These are phyloP conservation scores for Nemania sp. DNA, from an alignment of 2,329 filamentous ascomycete species.

Conservation along the genomic window DNA sequence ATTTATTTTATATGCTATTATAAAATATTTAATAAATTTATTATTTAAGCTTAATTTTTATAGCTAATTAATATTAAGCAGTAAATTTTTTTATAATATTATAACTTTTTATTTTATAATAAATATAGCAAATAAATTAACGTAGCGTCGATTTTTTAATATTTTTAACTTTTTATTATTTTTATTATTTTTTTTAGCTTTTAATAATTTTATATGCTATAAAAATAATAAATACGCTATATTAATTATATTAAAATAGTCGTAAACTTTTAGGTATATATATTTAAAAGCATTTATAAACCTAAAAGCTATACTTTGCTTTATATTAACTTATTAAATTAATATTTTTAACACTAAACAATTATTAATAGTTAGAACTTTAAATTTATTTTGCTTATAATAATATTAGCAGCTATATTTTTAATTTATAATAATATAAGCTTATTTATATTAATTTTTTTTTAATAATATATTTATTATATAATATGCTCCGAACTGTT, in stretches of 20 bases:
- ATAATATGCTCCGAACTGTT: not conserved
- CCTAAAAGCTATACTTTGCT: not conserved
- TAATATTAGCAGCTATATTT: not conserved
- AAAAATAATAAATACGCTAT: not conserved
- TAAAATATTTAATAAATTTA: slow-evolving; percentile 2
- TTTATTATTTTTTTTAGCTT: not conserved
- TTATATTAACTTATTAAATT: not conserved
- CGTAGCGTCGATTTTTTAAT: not conserved
- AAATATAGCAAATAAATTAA: not conserved
- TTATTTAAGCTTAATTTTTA: slow-evolving; percentile 1
- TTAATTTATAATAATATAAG: not conserved
- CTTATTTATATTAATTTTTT: not conserved
- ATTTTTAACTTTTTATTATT: not conserved
- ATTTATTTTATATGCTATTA: not conserved
- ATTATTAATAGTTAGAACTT: not conserved
- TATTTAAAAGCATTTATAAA: not conserved
- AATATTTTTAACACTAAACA: not conserved
- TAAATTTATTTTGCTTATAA: not conserved
- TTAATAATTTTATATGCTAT: not conserved
- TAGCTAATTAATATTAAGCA: slow-evolving; percentile 1
- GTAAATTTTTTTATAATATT: not conserved
- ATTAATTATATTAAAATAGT: not conserved
- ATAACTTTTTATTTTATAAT: not conserved
- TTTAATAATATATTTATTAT: not conserved
- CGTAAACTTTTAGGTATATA: not conserved